These are phyloP conservation scores for Vitis rotundifolia DNA, from an alignment of 164 flowering plant genomes.

Conservation along the genomic window DNA sequence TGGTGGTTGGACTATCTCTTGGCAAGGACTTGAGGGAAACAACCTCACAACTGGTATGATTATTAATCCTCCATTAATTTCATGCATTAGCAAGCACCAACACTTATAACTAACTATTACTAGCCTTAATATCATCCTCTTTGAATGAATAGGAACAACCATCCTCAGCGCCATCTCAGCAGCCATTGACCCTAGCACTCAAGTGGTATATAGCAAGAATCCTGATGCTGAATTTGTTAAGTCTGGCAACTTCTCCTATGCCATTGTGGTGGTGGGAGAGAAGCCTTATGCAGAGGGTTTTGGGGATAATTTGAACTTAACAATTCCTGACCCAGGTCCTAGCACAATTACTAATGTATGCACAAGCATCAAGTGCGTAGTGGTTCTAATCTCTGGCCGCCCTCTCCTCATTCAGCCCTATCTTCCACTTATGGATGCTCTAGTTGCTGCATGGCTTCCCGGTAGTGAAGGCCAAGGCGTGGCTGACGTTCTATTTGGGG, in stretches of 20 bases:
- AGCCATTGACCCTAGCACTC: conserved; percentile 18
- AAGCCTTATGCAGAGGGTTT: conserved; percentile 26
- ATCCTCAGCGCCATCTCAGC: conserved; percentile 16
- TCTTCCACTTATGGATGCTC: conserved; percentile 20
- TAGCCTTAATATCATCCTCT: not conserved
- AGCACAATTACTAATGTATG: conserved; percentile 21
- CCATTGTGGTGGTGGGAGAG: conserved; percentile 37
- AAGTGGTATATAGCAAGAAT: conserved; percentile 19
- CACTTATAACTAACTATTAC: no score
- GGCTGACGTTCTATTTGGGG: conserved; percentile 35
- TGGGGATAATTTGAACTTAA: conserved; percentile 31
- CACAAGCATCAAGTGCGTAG: conserved; percentile 25
- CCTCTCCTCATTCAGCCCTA: conserved; percentile 31
- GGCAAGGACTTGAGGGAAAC: conserved; percentile 32
- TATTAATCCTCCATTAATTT: no score
- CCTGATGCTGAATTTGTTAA: conserved; percentile 18
- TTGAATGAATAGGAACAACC: conserved; percentile 25
- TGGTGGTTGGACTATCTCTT: conserved; percentile 36
- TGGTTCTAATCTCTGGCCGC: conserved; percentile 26
- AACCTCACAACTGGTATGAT: conserved; percentile 19
- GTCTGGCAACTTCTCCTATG: conserved; percentile 23
- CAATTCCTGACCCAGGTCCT: conserved; percentile 29
- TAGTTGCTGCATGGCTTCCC: conserved; percentile 42
- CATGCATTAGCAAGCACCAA: no score
- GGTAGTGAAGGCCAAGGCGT: conserved; percentile 39